phyloP scores from a whole-genome alignment of 2,329 filamentous ascomycete genomes.

The Emergomyces orientalis region DNA sequence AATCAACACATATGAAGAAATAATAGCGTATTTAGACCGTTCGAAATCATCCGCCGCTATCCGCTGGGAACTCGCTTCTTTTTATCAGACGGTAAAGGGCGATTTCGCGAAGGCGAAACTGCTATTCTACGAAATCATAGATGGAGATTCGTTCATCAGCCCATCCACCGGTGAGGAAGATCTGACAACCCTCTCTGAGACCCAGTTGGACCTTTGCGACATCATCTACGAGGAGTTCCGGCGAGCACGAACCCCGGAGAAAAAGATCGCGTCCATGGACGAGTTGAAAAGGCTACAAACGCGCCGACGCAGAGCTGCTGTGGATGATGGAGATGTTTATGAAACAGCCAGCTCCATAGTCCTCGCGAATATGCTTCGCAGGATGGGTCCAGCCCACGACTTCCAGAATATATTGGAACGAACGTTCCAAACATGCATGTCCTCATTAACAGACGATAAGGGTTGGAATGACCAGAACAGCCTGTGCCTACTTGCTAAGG shows the following conservation, averaged over 20 bases:
- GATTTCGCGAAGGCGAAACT: background rate
- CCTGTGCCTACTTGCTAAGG: background rate
- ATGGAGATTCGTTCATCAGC: constrained; percentile 1
- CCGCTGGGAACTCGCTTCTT: constrained; percentile 1
- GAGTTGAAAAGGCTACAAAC: background rate
- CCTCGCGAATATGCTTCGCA: background rate
- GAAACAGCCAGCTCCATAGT: background rate
- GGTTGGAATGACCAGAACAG: constrained; percentile 5
- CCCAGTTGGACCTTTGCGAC: background rate
- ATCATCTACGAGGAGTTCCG: constrained; percentile 1
- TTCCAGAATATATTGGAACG: background rate
- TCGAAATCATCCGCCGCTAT: background rate
- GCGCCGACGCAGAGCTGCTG: background rate
- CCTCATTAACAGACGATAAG: background rate
- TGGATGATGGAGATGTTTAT: background rate
- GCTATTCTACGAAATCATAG: background rate
- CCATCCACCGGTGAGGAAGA: background rate
- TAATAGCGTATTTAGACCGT: background rate
- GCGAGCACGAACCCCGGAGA: background rate
- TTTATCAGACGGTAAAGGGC: background rate
- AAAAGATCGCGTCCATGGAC: background rate
- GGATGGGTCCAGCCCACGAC: background rate
- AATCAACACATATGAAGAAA: background rate
- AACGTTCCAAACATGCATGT: background rate
- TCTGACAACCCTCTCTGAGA: background rate